Conservation (phyloP, 768 basidiomycete genomes). For the Pulveroboletus ravenelii region DNA sequence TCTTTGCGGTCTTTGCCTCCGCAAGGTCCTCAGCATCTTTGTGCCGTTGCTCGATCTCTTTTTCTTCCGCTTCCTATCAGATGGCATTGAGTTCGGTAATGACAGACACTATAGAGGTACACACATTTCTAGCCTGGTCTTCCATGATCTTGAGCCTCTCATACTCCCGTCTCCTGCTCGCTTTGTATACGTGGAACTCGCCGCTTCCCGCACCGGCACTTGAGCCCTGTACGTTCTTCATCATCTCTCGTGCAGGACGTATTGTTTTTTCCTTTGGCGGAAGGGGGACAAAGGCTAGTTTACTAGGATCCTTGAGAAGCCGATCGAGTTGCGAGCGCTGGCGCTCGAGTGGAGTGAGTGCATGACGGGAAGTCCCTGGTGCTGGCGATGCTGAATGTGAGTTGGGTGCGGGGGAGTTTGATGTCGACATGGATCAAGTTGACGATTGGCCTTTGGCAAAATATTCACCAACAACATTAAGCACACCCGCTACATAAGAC, state of each 20-base stretch:
- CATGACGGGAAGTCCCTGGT: conserved; percentile 38
- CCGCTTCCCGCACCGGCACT: conserved; percentile 97
- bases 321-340: conserved; percentile 73
- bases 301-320: conserved; percentile 85
- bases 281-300: conserved; percentile 74
- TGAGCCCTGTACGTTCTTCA: conserved; percentile 99
- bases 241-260: conserved; percentile 85
- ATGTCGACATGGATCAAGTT: conserved; percentile 25
- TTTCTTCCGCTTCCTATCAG: conserved; percentile 59
- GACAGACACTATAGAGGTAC: conserved; percentile 13
- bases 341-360: conserved; percentile 45
- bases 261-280: conserved; percentile 79
- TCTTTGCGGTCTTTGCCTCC: conserved; percentile 91
- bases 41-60: conserved; percentile 73
- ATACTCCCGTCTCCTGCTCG: conserved; percentile 88
- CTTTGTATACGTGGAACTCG: conserved; percentile 99
- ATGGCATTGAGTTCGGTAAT: background rate
- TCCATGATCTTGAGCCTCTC: conserved; percentile 90
- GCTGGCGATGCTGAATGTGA: conserved; percentile 32
- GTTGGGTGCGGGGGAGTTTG: conserved; percentile 26
- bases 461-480: conserved; percentile 17
- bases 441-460: conserved; percentile 8
- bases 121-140: conserved; percentile 71
- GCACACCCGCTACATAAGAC: conserved; percentile 6
- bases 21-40: conserved; percentile 64